Conservation (phyloP, 2,329 filamentous ascomycete species). For the Neofusicoccum sp. region DNA sequence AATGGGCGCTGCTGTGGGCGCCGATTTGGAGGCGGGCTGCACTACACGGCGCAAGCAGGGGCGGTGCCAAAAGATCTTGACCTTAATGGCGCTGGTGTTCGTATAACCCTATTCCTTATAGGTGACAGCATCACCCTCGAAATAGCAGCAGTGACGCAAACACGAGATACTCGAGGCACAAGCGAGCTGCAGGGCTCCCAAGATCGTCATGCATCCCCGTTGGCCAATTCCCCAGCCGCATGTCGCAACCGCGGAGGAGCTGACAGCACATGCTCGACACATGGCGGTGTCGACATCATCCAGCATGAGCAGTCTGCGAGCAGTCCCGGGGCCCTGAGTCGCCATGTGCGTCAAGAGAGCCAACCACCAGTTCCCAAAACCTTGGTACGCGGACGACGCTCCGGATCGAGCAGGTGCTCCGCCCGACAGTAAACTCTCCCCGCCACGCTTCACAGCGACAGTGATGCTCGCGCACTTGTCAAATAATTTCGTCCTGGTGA, state of each 20-base stretch:
- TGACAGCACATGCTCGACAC: conserved; percentile 2
- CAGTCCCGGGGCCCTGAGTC: neutral
- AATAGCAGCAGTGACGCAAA: conserved; percentile 3
- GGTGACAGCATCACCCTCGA: neutral
- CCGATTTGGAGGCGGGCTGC: too few relatives aligned
- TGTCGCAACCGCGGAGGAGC: neutral
- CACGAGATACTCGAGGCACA: neutral
- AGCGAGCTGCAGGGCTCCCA: conserved; percentile 2
- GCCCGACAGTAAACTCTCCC: neutral
- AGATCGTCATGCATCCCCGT: neutral
- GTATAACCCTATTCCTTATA: conserved; percentile 4
- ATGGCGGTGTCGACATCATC: neutral
- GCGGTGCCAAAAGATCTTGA: neutral
- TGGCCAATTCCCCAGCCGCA: conserved; percentile 9
- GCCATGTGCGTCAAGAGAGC: neutral
- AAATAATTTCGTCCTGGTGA: neutral
- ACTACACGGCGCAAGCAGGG: neutral
- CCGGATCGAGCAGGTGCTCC: neutral
- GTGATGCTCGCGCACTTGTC: neutral
- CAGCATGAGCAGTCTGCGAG: neutral
- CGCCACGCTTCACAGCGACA: neutral
- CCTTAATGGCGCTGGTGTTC: neutral
- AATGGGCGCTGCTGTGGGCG: neutral
- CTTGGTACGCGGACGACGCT: neutral
- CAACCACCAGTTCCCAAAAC: neutral